Evolutionary conservation across 192 early-diverging fungal species (phyloP), one percentile per base, ranked within the genome.

Genomic region (Funneliformis mosseae): DNA sequence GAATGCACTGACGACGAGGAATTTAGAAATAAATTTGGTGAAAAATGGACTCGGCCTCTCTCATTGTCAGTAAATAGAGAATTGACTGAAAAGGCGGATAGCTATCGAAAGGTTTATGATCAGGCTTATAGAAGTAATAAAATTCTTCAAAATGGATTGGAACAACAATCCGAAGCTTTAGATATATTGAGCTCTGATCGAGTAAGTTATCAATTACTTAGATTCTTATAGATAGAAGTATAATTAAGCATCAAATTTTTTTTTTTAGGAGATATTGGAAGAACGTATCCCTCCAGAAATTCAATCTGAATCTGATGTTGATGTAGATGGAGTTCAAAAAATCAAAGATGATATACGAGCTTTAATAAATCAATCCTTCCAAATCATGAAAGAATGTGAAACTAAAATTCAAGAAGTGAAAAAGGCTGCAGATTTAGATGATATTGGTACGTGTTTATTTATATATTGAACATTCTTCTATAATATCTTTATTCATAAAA

Each of bases 1-100:
- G 95, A 95, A 60, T 86, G 86, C 28, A 87, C 88, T 21, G 92
- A 90, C 45, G 96, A 96, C 81, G 93, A 92, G 39, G 83, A 84
- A 21, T 84, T 92, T 55, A 81, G 90, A 61, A 82, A 73, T 16
- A 86, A 88, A 12, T 94, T 87, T 76, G 80, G 82, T n/a, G 84
- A 86, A 16, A 80, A 85, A 76, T 94, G 93, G 93, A 85, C 85
- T 25, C 81, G 90, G 25, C 84, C 89, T 2, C 80, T 84, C 38
- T 93, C 92, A 5, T 77, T 82, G 0, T 82, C 83, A 11, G 64
- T 92, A 46, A 93, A 91, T 5, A 83, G 72, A 21, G 83, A 88
- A 42, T 81, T 93, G 27, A 84, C 88, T 12, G 89, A 88, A 8
- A 88, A 90, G 71, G 91, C 86, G 0, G 83, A 81, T 62, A 87